A percentile compares a stretch with the other conserved stretches of the same genome.
phyloP scores from a whole-genome alignment of 176 grass and related monocot genomes.

The Echinochloa phyllopogon region DNA sequence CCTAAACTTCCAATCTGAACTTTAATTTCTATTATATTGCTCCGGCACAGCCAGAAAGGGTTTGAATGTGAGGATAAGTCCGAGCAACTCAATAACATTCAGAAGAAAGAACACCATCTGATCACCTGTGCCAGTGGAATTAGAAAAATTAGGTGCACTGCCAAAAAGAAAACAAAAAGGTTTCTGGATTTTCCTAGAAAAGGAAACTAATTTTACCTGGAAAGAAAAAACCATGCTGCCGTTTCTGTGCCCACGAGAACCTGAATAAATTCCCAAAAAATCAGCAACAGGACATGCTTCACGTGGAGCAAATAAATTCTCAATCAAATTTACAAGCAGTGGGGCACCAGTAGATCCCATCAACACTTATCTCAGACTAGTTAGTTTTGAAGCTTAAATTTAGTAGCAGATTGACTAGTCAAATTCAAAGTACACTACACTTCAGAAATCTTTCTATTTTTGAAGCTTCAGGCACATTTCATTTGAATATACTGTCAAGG shows the following conservation, averaged over 20 bases:
- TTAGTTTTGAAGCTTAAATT: neutral
- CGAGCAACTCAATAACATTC: conserved; percentile 55
- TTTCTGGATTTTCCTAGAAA: neutral
- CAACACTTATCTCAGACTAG: neutral
- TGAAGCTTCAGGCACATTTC: conserved; percentile 4
- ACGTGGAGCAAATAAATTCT: neutral
- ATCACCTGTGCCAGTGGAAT: conserved; percentile 54
- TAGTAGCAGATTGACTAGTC: neutral
- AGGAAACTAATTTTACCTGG: conserved; percentile 47
- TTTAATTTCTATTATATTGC: conserved; percentile 19
- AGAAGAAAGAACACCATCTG: conserved; percentile 78
- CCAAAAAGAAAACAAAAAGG: neutral
- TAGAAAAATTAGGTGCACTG: neutral
- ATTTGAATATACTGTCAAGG: neutral
- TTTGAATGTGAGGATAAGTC: conserved; percentile 70
- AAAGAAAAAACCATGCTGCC: conserved; percentile 67
- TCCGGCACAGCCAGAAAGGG: conserved; percentile 55
- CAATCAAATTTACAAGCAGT: neutral
- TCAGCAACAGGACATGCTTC: neutral
- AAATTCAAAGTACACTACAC: neutral
- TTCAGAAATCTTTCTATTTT: neutral
- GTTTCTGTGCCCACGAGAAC: conserved; percentile 87
- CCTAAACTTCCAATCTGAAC: neutral
- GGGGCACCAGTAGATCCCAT: neutral
- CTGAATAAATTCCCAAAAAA: conserved; percentile 43